Conservation (phyloP, 352 stramenopile genomes). For the Pythium grandisporangium region DNA sequence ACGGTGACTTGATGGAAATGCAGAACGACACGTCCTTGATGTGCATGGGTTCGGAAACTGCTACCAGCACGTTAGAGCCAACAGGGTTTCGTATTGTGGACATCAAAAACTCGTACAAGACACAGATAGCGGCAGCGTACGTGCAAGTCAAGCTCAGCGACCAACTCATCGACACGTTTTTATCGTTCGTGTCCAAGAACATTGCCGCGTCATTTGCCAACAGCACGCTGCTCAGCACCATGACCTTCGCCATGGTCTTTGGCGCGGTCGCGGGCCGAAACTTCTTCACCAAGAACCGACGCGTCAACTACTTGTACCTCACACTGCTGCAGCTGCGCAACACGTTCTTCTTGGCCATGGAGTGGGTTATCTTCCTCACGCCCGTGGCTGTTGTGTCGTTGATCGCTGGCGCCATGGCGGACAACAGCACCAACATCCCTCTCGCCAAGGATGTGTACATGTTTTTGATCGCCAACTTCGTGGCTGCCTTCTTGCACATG, state of each 20-base stretch:
- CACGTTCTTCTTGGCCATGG: conserved; percentile 59
- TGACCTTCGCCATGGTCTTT: conserved; percentile 66
- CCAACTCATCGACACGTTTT: conserved; percentile 50
- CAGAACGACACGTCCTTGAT: conserved; percentile 3
- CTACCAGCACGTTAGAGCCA: conserved; percentile 39
- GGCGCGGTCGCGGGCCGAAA: conserved; percentile 41
- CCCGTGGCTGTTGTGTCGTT: conserved; percentile 56
- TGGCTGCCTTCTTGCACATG: conserved; percentile 26
- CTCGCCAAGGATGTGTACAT: conserved; percentile 41
- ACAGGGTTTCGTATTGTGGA: conserved; percentile 25
- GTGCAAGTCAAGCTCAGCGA: conserved; percentile 45
- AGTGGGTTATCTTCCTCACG: conserved; percentile 65
- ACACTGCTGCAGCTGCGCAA: conserved; percentile 57
- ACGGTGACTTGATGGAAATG: conserved; percentile 22
- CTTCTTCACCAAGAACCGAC: conserved; percentile 49
- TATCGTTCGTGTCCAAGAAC: conserved; percentile 54
- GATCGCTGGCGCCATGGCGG: conserved; percentile 45
- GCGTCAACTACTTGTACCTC: conserved; percentile 66
- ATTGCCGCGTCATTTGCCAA: conserved; percentile 41
- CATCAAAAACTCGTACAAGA: background rate
- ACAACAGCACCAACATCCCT: conserved; percentile 21
- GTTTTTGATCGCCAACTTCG: conserved; percentile 32
- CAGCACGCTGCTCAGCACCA: conserved; percentile 45
- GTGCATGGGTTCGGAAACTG: conserved; percentile 12
- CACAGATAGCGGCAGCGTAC: conserved; percentile 20